Evolutionary conservation across 805 yeast genomes (phyloP).

Genomic region (Cyberlindnera subsufficiens): DNA sequence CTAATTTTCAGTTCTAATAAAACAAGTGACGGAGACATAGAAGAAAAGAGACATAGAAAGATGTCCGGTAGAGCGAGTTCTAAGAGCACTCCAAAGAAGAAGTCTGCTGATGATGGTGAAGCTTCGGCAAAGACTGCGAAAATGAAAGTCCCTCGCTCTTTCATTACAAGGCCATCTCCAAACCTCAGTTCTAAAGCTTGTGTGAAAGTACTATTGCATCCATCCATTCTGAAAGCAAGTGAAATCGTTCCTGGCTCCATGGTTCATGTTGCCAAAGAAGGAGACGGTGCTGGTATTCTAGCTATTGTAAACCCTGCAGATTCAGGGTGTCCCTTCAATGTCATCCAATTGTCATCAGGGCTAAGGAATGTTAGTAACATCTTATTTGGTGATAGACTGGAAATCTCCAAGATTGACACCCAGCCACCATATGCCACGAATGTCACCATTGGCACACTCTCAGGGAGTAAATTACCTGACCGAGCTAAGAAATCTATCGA

Average conservation of each 20-base stretch:
- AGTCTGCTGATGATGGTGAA: slow-evolving; percentile 11
- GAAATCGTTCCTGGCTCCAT: slow-evolving; percentile 42
- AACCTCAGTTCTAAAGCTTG: slow-evolving; percentile 25
- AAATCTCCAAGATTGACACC: slow-evolving; percentile 36
- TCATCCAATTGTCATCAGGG: slow-evolving; percentile 44
- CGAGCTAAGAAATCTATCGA: slow-evolving; percentile 30
- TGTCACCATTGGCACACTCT: slow-evolving; percentile 28
- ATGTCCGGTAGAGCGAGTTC: slow-evolving; percentile 16
- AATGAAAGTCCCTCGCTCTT: slow-evolving; percentile 32
- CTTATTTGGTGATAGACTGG: slow-evolving; percentile 45
- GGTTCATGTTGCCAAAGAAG: slow-evolving; percentile 39
- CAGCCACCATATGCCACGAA: slow-evolving; percentile 45
- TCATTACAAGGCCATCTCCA: slow-evolving; percentile 33
- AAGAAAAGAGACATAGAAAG: background rate
- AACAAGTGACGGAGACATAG: background rate
- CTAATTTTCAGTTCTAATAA: background rate
- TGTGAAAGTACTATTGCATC: slow-evolving; percentile 35
- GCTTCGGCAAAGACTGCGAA: slow-evolving; percentile 22
- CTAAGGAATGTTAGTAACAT: slow-evolving; percentile 37
- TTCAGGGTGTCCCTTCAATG: slow-evolving; percentile 27
- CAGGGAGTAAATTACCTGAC: slow-evolving; percentile 17
- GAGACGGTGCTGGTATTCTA: slow-evolving; percentile 37
- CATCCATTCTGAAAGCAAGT: slow-evolving; percentile 39
- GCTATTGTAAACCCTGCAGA: slow-evolving; percentile 37
- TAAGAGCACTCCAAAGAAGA: slow-evolving; percentile 22